Base-by-base conservation (phyloP, 78 protist genomes). In the Dictyostelium brefeldianum region DNA sequence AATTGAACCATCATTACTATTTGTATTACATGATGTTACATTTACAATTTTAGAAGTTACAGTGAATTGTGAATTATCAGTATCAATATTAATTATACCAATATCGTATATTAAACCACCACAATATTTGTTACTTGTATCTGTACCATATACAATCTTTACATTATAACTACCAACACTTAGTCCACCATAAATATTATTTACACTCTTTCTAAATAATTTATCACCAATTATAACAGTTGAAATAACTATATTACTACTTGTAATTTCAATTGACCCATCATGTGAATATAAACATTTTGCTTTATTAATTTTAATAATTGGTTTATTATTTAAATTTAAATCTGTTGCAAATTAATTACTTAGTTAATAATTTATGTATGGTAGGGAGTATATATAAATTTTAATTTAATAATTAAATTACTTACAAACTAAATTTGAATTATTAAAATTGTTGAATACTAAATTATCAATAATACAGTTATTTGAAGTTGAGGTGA, bases 281-380 rank as follows among this genome's bases (percentile, higher is more conserved):
- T 67, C 75, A 67, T 67, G 27, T 67, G 75, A 67, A 67, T 67
- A 67, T 31, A 67, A 67, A 31, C 75, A 67, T 6, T n/a, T 67
- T 67, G 75, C 27, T 14, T 31, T 67, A 31, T 67, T 67, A 17
- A 67, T 17, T 31, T 27, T 67, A 5, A 67, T 17, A 0, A 31
- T 29, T 67, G 75, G 75, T 31, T 67, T 67, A 31, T 67, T 67
- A 67, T 67, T 67, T 62, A 62, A 62, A 62, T 62, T 62, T 62
- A 62, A 62, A 62, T 62, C 70, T 62, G 27, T 5, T 6, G 17
- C 17, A 56, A 54, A 56, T 20, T 6, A 56, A 56, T 20, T 9
- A 59, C 69, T 22, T 59, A 59, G 36, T 22, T 15, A n/a, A n/a
- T n/a, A n/a, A n/a, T n/a, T n/a, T n/a, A n/a, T n/a, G n/a, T n/a